Evolutionary conservation across 2,329 filamentous ascomycete genomes (phyloP), one percentile per base, ranked within the genome.

Genomic region (Cladophialophora exuberans): DNA sequence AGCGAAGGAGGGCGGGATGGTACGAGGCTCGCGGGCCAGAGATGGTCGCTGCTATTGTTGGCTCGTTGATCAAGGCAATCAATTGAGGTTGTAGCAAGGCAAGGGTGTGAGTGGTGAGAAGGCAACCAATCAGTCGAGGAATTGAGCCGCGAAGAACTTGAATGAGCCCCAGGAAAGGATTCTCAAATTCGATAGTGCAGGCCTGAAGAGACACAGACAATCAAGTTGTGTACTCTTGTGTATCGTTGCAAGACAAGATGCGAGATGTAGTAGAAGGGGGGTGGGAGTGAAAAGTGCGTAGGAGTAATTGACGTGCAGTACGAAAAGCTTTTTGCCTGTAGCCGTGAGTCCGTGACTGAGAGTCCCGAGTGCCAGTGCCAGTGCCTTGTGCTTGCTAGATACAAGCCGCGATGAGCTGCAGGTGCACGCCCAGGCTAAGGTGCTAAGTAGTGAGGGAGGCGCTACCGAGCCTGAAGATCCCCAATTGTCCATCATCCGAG

Each of bases 61-160:
- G 58, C 39, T 31, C 26, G 41, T 49, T 55, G 48, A 56, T 50
- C 25, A 44, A 43, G 9, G 25, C 23, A 49, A 44, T 45, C 28
- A 49, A 28, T 36, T 23, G 43, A 45, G 45, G 43, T 30, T 42
- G 45, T 35, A 39, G 48, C 42, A 38, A 39, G 33, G 41, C 44
- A 47, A 38, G 11, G 26, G 36, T 52, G 43, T 61, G 58, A 55
- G 43, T 20, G 48, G 52, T 58, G 58, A 51, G 54, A 53, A 56
- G 54, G 51, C 47, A 56, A 30, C 58, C 58, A 61, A 61, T 61
- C 54, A 53, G 41, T 53, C 39, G 49, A 61, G 52, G 54, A 47
- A 55, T 49, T 45, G 41, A 45, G 48, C 55, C 58, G 58, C 58
- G 58, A 56, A 52, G 49, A 61, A 39, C 36, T 43, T 43, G 41